Percentiles rank a stretch among this genome's conserved stretches.
phyloP scores from a whole-genome alignment of 192 early-diverging fungal species.

The Linderina pennispora region DNA sequence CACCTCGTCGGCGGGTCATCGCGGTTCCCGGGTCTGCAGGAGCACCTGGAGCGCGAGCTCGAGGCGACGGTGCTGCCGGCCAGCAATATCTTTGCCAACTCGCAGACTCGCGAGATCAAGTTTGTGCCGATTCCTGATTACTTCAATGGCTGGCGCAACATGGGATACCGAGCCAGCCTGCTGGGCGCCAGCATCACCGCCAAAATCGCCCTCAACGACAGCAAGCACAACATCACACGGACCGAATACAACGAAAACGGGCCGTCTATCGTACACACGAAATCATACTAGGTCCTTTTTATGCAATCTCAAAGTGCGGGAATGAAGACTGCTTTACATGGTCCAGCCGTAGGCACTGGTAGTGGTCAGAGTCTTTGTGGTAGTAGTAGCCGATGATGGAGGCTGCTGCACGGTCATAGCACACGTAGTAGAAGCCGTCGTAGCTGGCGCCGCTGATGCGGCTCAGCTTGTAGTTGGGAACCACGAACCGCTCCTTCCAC shows the following conservation, averaged over 20 bases:
- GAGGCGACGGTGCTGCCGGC: conserved; percentile 60
- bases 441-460: conserved; percentile 68
- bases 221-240: conserved; percentile 65
- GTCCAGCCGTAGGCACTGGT: conserved; percentile 42
- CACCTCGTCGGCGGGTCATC: conserved; percentile 79
- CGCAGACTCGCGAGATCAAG: conserved; percentile 76
- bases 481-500: conserved; percentile 84
- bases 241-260: conserved; percentile 91
- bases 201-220: conserved; percentile 70
- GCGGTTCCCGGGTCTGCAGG: conserved; percentile 45
- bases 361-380: conserved; percentile 43
- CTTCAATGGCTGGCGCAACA: conserved; percentile 70
- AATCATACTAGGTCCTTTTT: conserved; percentile 30
- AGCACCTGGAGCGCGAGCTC: conserved; percentile 57
- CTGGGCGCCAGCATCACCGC: conserved; percentile 84
- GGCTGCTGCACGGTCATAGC: conserved; percentile 57
- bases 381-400: conserved; percentile 66
- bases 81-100: conserved; percentile 81
- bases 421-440: conserved; percentile 77
- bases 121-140: conserved; percentile 83
- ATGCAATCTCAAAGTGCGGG: conserved; percentile 45
- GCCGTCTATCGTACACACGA: conserved; percentile 69
- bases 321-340: conserved; percentile 35
- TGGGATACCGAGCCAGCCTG: conserved; percentile 62
- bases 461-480: conserved; percentile 71